Conservation (phyloP, 768 basidiomycete species). For the Kwoniella sp. region DNA sequence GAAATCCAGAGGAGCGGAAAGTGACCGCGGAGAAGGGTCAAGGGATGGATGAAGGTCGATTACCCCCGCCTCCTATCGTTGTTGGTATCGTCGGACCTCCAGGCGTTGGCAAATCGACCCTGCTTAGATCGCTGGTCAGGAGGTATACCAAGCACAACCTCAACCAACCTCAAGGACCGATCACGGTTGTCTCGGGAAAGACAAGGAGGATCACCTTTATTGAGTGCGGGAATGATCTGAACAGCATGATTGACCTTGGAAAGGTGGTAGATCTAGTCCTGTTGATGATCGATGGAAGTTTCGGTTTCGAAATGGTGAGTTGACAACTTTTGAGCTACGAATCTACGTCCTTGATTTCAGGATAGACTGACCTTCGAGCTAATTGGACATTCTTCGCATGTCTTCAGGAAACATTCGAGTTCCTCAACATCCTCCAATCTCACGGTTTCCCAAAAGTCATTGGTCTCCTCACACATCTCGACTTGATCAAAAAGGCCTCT, state of each 20-base stretch:
- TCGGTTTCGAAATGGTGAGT: conserved; percentile 96
- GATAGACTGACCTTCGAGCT: background rate
- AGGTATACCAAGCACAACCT: conserved; percentile 92
- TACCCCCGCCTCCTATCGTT: conserved; percentile 87
- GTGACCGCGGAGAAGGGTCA: conserved; percentile 53
- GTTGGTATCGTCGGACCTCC: conserved; percentile 94
- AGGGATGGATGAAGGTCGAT: conserved; percentile 61
- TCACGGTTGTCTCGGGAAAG: conserved; percentile 93
- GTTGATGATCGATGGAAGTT: conserved; percentile 96
- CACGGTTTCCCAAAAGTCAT: conserved; percentile 99
- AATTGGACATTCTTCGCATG: background rate
- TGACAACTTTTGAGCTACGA: background rate
- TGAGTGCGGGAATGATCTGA: conserved; percentile 96
- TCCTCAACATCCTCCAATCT: conserved; percentile 91
- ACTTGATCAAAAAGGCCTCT: conserved; percentile 89
- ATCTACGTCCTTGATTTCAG: background rate
- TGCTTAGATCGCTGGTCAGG: conserved; percentile 85
- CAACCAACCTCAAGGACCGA: conserved; percentile 84
- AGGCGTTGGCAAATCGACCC: conserved; percentile 90
- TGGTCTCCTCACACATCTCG: conserved; percentile 91
- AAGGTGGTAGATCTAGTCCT: conserved; percentile 95
- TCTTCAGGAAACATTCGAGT: conserved; percentile 92
- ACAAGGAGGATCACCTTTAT: conserved; percentile 90
- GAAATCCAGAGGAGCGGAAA: conserved; percentile 69
- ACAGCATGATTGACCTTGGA: conserved; percentile 96